A percentile compares a stretch with the other conserved stretches of the same genome.
phyloP scores from a whole-genome alignment of 495 filamentous ascomycete genomes.

The Geoglossum glabrum region DNA sequence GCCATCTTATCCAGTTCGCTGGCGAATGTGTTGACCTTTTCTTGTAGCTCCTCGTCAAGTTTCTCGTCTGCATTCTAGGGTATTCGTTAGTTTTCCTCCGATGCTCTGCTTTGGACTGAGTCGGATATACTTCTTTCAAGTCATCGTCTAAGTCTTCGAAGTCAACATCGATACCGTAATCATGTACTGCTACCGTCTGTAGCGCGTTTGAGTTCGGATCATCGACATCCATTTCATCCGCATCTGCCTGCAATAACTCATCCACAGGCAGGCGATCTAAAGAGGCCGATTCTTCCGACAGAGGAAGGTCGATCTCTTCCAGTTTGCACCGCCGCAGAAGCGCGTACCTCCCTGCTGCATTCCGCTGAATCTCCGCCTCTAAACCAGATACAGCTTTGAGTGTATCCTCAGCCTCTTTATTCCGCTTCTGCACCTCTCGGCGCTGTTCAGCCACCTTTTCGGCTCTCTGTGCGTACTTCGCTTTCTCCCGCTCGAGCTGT shows the following conservation, averaged over 20 bases:
- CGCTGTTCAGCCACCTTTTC: slow-evolving; percentile 68
- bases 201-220: slow-evolving; percentile 23
- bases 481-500: slow-evolving; percentile 43
- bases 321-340: slow-evolving; percentile 78
- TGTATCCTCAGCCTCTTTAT: slow-evolving; percentile 59
- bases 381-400: slow-evolving; percentile 54
- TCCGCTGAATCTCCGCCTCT: slow-evolving; percentile 67
- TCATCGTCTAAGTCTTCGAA: slow-evolving; percentile 77
- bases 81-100: slow-evolving; percentile 12
- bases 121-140: slow-evolving; percentile 45
- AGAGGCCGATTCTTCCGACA: slow-evolving; percentile 46
- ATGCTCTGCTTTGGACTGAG: neutral
- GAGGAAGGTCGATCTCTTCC: slow-evolving; percentile 74
- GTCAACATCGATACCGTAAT: slow-evolving; percentile 84
- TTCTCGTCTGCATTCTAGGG: slow-evolving; percentile 43
- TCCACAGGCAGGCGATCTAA: slow-evolving; percentile 77
- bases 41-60: slow-evolving; percentile 57
- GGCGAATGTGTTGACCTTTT: slow-evolving; percentile 52
- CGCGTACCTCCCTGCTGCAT: slow-evolving; percentile 61
- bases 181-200: slow-evolving; percentile 36
- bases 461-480: slow-evolving; percentile 41
- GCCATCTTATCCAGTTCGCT: slow-evolving; percentile 77
- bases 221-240: slow-evolving; percentile 77
- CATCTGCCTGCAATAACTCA: slow-evolving; percentile 42
- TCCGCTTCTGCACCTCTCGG: slow-evolving; percentile 64